Evolutionary conservation across 169 alveolate species (phyloP), one percentile per base, ranked within the genome.

Genomic region (Plasmodium fragile): DNA sequence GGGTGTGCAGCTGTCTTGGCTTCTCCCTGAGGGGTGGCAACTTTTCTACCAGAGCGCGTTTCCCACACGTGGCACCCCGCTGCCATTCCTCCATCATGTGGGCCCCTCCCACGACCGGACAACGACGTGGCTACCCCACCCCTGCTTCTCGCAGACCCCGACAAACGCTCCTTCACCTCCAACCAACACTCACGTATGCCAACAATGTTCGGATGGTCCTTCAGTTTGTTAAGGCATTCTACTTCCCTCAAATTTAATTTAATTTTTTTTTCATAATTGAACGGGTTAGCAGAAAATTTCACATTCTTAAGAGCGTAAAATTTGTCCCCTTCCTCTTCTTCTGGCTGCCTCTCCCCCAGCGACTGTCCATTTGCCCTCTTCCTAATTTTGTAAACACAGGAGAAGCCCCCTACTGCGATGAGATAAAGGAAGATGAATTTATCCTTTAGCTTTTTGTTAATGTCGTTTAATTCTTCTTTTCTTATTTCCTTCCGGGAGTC

Each of bases 341-440:
- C 16, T n/a, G 72, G 30, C 30, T 55, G n/a, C 30, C 5, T 53
- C 25, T 2, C 25, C 72, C 2, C 72, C 32, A 8, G 11, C 11
- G 22, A 4, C 32, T 55, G 72, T n/a, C 72, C 52, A 43, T 28
- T 83, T 45, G 30, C 25, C 77, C 69, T 84, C 36, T 84, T 84
- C 30, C 25, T 71, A n/a, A 72, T 84, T 45, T 73, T 84, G 39
- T 84, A 84, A 4, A 84, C 92, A 34, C 84, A 84, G 22, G 84
- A 84, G 77, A 84, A 84, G 2, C 92, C 92, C 39, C 92, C 92
- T 2, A 75, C 84, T 4, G 83, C 92, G 55, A 84, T 73, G 52
- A 84, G 77, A 22, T 75, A 84, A 10, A 71, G 22, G 72, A 84
- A 84, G 41, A 71, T 84, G 72, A 71, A 84, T 59, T 45, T 75